These are phyloP conservation scores for Kodamaea derodonti DNA, from an alignment of 1,139 yeast genomes.

Conservation along the genomic window DNA sequence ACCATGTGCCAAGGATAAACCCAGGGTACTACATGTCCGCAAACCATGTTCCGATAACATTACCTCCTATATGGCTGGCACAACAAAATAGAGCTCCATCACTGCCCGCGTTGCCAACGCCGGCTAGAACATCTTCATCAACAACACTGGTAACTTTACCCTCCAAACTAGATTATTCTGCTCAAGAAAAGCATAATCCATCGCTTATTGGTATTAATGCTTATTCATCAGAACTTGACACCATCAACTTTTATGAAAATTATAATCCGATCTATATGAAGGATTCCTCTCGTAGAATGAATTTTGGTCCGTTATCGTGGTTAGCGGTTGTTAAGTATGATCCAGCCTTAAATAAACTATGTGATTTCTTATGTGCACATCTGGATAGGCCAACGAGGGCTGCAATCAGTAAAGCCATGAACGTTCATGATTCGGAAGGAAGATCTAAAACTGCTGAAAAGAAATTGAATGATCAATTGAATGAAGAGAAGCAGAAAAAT, in stretches of 20 bases:
- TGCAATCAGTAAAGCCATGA: slow-evolving; percentile 18
- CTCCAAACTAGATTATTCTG: background rate
- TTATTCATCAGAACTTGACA: slow-evolving; percentile 11
- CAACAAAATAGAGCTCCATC: background rate
- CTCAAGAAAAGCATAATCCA: background rate
- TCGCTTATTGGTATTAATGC: slow-evolving; percentile 27
- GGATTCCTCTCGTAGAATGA: slow-evolving; percentile 16
- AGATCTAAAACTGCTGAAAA: background rate
- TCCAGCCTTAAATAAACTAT: slow-evolving; percentile 12
- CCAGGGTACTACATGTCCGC: background rate
- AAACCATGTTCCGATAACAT: slow-evolving; percentile 8
- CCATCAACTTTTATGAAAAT: slow-evolving; percentile 19
- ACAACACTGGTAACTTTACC: background rate
- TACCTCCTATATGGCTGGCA: slow-evolving; percentile 9
- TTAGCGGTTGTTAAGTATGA: slow-evolving; percentile 25
- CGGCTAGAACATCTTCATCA: background rate
- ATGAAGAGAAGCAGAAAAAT: background rate
- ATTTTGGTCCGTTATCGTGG: slow-evolving; percentile 31
- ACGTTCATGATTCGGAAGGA: background rate
- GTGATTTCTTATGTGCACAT: slow-evolving; percentile 18
- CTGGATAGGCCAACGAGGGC: slow-evolving; percentile 10
- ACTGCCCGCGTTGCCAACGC: background rate
- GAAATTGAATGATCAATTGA: too few species aligned
- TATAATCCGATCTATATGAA: slow-evolving; percentile 22
- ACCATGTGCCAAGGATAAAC: slow-evolving; percentile 1